These are phyloP conservation scores for Neltuma alba DNA, from an alignment of 306 rosid species.

Conservation along the genomic window DNA sequence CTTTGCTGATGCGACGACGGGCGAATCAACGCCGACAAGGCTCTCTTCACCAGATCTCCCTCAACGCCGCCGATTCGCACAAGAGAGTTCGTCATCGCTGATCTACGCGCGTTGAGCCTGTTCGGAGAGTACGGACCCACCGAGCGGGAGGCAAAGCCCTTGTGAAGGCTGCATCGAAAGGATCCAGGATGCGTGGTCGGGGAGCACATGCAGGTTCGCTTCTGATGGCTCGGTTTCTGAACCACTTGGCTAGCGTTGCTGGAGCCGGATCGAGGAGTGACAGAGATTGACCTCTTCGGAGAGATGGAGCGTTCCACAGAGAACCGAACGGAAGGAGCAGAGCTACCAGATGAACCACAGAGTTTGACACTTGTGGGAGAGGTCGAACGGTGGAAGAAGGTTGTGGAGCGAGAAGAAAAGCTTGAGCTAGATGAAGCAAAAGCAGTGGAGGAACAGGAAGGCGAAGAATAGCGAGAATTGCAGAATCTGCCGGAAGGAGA, in stretches of 20 bases:
- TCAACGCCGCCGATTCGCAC: conserved; percentile 95
- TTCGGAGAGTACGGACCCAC: conserved; percentile 65
- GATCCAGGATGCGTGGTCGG: conserved; percentile 97
- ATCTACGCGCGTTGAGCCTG: conserved; percentile 88
- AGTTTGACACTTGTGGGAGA: conserved; percentile 78
- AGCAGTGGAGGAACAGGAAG: conserved; percentile 49
- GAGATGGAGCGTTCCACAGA: conserved; percentile 77
- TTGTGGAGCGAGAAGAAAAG: conserved; percentile 64
- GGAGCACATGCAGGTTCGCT: conserved; percentile 90
- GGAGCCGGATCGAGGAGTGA: conserved; percentile 44
- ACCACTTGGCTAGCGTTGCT: conserved; percentile 34
- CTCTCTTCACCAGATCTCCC: conserved; percentile 86
- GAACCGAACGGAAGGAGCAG: conserved; percentile 68
- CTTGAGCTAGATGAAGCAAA: conserved; percentile 79
- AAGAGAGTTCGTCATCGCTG: conserved; percentile 97
- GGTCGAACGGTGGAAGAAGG: conserved; percentile 57
- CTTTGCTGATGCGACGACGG: conserved; percentile 91
- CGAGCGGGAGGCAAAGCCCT: conserved; percentile 45
- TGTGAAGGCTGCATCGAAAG: conserved; percentile 90
- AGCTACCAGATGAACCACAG: conserved; percentile 40
- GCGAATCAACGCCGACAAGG: conserved; percentile 80
- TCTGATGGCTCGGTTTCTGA: conserved; percentile 52
- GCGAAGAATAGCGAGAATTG: conserved; percentile 29
- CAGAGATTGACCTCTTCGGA: conserved; percentile 59
- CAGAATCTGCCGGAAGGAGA: conserved; percentile 64